phyloP scores from a whole-genome alignment of 345 rosid species.

The Sisymbrium irio region DNA sequence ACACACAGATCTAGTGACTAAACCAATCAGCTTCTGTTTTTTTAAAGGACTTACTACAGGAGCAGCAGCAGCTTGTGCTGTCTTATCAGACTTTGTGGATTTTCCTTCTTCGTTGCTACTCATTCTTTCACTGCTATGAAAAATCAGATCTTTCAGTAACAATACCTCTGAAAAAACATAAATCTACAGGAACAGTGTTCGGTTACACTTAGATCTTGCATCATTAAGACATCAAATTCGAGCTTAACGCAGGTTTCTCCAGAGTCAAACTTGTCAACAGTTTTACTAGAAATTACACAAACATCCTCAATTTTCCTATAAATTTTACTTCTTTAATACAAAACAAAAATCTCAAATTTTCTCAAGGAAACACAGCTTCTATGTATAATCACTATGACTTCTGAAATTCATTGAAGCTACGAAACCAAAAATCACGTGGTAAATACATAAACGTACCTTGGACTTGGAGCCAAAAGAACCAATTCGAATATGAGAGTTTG shows the following conservation, averaged over 20 bases:
- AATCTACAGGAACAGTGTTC: background rate
- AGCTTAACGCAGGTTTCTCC: background rate
- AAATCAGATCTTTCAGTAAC: background rate
- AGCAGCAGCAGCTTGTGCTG: slow-evolving; percentile 34
- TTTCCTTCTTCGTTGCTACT: slow-evolving; percentile 70
- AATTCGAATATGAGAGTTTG: background rate
- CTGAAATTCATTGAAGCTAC: background rate
- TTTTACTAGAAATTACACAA: background rate
- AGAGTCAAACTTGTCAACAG: background rate
- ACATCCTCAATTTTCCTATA: background rate
- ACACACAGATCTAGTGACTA: background rate
- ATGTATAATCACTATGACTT: background rate
- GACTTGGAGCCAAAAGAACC: background rate
- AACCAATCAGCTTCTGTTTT: background rate
- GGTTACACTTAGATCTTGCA: slow-evolving; percentile 11
- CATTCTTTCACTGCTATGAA: slow-evolving; percentile 40
- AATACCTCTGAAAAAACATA: background rate
- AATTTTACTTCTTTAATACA: background rate
- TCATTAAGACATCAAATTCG: background rate
- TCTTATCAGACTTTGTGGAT: slow-evolving; percentile 55
- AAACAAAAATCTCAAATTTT: background rate
- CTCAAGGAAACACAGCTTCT: background rate
- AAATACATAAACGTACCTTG: slow-evolving; percentile 3
- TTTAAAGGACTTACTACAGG: slow-evolving; percentile 52
- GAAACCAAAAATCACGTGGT: background rate